These are phyloP conservation scores for Ophiocordyceps unilateralis DNA, from an alignment of 2,329 filamentous ascomycete genomes.

Conservation along the genomic window DNA sequence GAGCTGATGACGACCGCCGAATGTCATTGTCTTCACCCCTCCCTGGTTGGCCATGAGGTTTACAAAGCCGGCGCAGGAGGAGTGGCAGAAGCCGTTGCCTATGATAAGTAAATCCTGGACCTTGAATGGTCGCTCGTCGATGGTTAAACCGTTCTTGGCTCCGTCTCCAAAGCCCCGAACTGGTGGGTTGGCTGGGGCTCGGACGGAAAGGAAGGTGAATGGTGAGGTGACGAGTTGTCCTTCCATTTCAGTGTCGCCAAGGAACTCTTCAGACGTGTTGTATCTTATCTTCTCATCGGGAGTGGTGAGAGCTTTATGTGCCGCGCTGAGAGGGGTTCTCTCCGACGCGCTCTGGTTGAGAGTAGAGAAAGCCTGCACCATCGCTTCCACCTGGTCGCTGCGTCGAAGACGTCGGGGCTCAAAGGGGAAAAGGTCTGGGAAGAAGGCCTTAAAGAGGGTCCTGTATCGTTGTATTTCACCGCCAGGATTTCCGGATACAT, in stretches of 20 bases:
- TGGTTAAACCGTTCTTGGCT: neutral
- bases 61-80: constrained; percentile 40
- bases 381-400: neutral
- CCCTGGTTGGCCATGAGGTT: constrained; percentile 31
- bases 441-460: constrained; percentile 23
- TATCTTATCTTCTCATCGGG: neutral
- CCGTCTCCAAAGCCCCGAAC: neutral
- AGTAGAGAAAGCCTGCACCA: neutral
- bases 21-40: constrained; percentile 36
- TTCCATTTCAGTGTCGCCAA: neutral
- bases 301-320: neutral
- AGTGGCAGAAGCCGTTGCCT: constrained; percentile 39
- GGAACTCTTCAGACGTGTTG: neutral
- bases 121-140: constrained; percentile 11
- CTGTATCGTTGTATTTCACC: constrained; percentile 24
- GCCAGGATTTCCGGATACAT: constrained; percentile 43
- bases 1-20: constrained; percentile 36
- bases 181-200: neutral
- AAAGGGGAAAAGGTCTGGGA: constrained; percentile 8
- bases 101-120: constrained; percentile 24
- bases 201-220: no score
- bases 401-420: constrained; percentile 2
- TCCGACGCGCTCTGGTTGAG: neutral
- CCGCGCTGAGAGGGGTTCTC: neutral
- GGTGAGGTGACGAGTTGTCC: no score